A percentile compares a stretch with the other conserved stretches of the same genome.
Conservation (phyloP, 202 grass and related monocot genomes). For the Zoysia matrella region DNA sequence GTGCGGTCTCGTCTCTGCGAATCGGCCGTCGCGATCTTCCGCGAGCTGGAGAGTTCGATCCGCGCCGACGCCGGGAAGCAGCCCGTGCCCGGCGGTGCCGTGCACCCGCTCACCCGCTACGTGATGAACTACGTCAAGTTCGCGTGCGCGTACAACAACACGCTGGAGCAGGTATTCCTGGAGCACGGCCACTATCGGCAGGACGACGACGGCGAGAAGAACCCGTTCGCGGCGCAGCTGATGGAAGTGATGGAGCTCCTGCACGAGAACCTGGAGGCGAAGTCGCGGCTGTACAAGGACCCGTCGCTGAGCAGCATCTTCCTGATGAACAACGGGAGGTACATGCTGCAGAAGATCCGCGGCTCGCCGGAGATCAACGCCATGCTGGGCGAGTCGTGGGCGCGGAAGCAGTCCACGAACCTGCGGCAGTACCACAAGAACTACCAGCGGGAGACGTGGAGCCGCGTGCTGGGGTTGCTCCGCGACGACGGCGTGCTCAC, state of each 20-base stretch:
- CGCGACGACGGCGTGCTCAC: slow-evolving; percentile 47
- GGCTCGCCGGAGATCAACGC: slow-evolving; percentile 71
- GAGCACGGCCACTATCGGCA: slow-evolving; percentile 36
- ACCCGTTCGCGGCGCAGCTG: slow-evolving; percentile 72
- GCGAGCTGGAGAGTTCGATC: slow-evolving; percentile 87
- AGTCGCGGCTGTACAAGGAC: slow-evolving; percentile 85
- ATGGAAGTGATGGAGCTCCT: slow-evolving; percentile 88
- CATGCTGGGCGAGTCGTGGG: slow-evolving; percentile 21
- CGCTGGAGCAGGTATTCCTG: slow-evolving; percentile 89
- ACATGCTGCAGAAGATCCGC: slow-evolving; percentile 90
- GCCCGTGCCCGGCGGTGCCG: slow-evolving; percentile 73
- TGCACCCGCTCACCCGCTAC: slow-evolving; percentile 90
- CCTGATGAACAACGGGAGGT: slow-evolving; percentile 96
- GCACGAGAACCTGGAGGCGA: slow-evolving; percentile 65
- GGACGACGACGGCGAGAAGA: background rate
- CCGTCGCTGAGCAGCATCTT: slow-evolving; percentile 68
- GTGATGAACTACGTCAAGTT: slow-evolving; percentile 97
- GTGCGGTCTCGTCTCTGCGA: slow-evolving; percentile 62
- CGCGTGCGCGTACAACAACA: slow-evolving; percentile 85
- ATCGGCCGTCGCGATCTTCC: slow-evolving; percentile 71
- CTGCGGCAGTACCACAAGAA: slow-evolving; percentile 94
- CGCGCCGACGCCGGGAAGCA: slow-evolving; percentile 69
- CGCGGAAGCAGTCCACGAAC: slow-evolving; percentile 51
- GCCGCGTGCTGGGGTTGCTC: slow-evolving; percentile 62
- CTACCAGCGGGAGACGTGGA: slow-evolving; percentile 97